These are phyloP conservation scores for Jatropha podagrica DNA, from an alignment of 441 rosid species.

Conservation along the genomic window DNA sequence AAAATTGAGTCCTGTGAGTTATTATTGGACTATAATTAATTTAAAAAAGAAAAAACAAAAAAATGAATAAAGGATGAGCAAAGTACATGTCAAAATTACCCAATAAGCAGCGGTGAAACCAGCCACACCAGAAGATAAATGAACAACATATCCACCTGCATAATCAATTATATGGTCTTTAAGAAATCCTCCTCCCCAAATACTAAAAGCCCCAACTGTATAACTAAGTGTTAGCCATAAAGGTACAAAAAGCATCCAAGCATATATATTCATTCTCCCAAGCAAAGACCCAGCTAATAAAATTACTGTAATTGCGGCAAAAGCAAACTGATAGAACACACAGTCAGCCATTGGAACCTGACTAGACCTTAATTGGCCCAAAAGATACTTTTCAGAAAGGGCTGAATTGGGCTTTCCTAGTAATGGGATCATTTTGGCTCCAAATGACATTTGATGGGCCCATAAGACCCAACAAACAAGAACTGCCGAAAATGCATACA, in stretches of 20 bases:
- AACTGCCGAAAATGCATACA: conserved; percentile 56
- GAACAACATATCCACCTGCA: conserved; percentile 68
- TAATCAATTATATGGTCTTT: conserved; percentile 41
- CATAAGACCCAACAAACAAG: conserved; percentile 60
- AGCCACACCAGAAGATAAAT: conserved; percentile 68
- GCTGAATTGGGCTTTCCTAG: conserved; percentile 40
- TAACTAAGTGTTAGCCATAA: conserved; percentile 54
- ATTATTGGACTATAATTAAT: neutral
- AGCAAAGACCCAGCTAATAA: conserved; percentile 57
- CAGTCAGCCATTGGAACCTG: conserved; percentile 39
- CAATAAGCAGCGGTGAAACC: conserved; percentile 73
- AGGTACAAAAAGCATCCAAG: conserved; percentile 73
- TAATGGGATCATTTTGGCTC: conserved; percentile 25
- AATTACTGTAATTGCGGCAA: conserved; percentile 65
- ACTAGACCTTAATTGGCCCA: rapidly evolving
- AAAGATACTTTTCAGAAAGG: conserved; percentile 23
- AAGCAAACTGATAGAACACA: conserved; percentile 53
- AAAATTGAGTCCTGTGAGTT: no score
- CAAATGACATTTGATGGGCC: conserved; percentile 61
- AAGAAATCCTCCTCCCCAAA: conserved; percentile 57
- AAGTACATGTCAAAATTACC: conserved; percentile 36
- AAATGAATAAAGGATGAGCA: neutral
- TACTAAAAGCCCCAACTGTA: conserved; percentile 49
- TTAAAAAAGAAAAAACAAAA: neutral
- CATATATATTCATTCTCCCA: conserved; percentile 70